phyloP scores from a whole-genome alignment of 108 stramenopile genomes.

The Skeletonema marinoi region DNA sequence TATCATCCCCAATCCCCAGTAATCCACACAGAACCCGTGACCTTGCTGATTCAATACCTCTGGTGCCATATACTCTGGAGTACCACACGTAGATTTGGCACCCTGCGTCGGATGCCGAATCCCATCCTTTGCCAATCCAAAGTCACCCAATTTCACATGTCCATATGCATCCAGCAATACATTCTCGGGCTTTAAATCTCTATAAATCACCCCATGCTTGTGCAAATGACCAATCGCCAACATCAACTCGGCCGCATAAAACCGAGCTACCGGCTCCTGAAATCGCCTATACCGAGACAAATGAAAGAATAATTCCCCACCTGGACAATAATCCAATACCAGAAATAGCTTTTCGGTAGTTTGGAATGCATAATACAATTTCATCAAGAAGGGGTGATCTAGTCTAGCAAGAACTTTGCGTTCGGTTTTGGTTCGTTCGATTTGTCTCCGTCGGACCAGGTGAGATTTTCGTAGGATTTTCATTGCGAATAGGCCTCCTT shows the following conservation, averaged over 20 bases:
- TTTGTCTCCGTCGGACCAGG: constrained; percentile 90
- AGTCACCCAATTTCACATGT: constrained; percentile 91
- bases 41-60: constrained; percentile 85
- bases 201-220: constrained; percentile 86
- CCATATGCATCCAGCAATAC: constrained; percentile 90
- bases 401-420: constrained; percentile 89
- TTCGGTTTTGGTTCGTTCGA: constrained; percentile 97
- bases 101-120: constrained; percentile 86
- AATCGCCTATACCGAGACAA: constrained; percentile 91
- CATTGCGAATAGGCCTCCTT: constrained; percentile 94
- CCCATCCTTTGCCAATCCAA: constrained; percentile 88
- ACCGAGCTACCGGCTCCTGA: constrained; percentile 91
- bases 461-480: constrained; percentile 96
- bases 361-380: constrained; percentile 92
- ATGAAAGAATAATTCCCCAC: constrained; percentile 97
- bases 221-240: constrained; percentile 90
- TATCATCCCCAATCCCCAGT: constrained; percentile 97
- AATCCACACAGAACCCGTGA: constrained; percentile 92
- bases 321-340: constrained; percentile 97
- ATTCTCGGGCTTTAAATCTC: constrained; percentile 93
- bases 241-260: constrained; percentile 92
- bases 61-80: constrained; percentile 98
- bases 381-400: constrained; percentile 91
- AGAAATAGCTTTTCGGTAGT: constrained; percentile 89
- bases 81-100: constrained; percentile 95